These are phyloP conservation scores for Sisymbrium altissimum DNA, from an alignment of 345 rosid species.

Conservation along the genomic window DNA sequence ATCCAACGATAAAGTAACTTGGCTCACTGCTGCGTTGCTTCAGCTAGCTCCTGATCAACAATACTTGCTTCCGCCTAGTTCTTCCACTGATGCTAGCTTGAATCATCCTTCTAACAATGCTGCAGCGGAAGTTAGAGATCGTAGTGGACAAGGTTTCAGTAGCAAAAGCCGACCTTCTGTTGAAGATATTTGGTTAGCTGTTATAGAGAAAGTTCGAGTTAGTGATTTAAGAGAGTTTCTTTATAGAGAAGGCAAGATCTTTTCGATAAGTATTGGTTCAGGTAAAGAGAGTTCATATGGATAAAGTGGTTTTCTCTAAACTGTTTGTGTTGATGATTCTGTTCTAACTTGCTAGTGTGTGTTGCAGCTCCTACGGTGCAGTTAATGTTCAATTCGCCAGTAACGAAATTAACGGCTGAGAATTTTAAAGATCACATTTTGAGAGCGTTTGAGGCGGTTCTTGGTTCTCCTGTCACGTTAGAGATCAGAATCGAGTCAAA, in stretches of 20 bases:
- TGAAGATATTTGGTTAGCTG: constrained; percentile 88
- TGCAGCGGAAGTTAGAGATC: background rate
- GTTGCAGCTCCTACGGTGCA: constrained; percentile 86
- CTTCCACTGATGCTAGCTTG: constrained; percentile 65
- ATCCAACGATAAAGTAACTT: constrained; percentile 86
- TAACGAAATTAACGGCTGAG: constrained; percentile 63
- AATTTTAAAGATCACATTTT: constrained; percentile 58
- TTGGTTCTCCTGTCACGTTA: constrained; percentile 71
- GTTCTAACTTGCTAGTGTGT: constrained; percentile 19
- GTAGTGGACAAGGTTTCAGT: background rate
- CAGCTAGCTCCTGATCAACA: constrained; percentile 99
- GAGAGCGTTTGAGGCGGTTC: constrained; percentile 79
- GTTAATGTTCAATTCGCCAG: constrained; percentile 64
- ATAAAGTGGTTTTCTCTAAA: background rate
- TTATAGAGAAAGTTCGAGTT: constrained; percentile 55
- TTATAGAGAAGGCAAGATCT: constrained; percentile 73
- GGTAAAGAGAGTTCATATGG: constrained; percentile 43
- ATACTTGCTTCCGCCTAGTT: constrained; percentile 53
- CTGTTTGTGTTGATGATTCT: background rate
- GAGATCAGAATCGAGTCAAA: constrained; percentile 72
- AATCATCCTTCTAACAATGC: constrained; percentile 3
- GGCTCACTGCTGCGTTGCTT: constrained; percentile 97
- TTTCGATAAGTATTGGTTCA: constrained; percentile 79
- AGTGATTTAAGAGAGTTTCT: constrained; percentile 63
- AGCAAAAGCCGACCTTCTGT: constrained; percentile 43